phyloP scores from a whole-genome alignment of 352 stramenopile species.

The Globisporangium orthogonon region DNA sequence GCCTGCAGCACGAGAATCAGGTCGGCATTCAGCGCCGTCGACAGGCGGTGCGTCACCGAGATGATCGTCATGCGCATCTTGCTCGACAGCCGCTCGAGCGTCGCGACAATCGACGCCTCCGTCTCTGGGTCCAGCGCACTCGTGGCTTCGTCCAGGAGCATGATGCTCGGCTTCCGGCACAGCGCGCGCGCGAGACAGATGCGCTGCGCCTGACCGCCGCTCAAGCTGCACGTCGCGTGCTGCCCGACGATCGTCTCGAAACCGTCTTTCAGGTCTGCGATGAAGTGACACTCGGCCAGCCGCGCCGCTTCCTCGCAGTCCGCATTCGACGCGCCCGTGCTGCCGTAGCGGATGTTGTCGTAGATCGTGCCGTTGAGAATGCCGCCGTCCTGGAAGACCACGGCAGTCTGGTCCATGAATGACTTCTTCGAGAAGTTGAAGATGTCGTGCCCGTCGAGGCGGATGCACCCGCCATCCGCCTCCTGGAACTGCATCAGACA shows the following conservation, averaged over 20 bases:
- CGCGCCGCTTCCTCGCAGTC: conserved; percentile 79
- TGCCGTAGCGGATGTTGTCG: conserved; percentile 86
- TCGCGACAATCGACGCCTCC: conserved; percentile 79
- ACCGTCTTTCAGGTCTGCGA: conserved; percentile 71
- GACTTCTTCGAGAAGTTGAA: conserved; percentile 85
- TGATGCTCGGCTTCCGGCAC: conserved; percentile 70
- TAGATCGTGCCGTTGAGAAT: conserved; percentile 87
- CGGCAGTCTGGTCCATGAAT: conserved; percentile 83
- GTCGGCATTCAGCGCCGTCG: conserved; percentile 71
- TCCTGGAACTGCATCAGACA: conserved; percentile 89
- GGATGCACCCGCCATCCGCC: conserved; percentile 72
- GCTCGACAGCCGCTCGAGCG: conserved; percentile 64
- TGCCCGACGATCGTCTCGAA: conserved; percentile 82
- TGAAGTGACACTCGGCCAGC: conserved; percentile 81
- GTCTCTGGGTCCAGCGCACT: conserved; percentile 85
- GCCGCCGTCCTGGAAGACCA: conserved; percentile 84
- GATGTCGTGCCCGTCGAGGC: conserved; percentile 75
- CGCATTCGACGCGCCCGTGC: conserved; percentile 54
- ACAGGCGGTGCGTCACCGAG: conserved; percentile 86
- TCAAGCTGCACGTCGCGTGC: conserved; percentile 83
- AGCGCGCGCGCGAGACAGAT: conserved; percentile 79
- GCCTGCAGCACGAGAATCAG: conserved; percentile 77
- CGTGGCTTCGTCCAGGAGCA: conserved; percentile 83
- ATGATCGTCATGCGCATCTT: conserved; percentile 90
- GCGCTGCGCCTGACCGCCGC: conserved; percentile 82